Evolutionary conservation across 2,329 filamentous ascomycete genomes (phyloP).

Genomic region (Cladophialophora bantiana): DNA sequence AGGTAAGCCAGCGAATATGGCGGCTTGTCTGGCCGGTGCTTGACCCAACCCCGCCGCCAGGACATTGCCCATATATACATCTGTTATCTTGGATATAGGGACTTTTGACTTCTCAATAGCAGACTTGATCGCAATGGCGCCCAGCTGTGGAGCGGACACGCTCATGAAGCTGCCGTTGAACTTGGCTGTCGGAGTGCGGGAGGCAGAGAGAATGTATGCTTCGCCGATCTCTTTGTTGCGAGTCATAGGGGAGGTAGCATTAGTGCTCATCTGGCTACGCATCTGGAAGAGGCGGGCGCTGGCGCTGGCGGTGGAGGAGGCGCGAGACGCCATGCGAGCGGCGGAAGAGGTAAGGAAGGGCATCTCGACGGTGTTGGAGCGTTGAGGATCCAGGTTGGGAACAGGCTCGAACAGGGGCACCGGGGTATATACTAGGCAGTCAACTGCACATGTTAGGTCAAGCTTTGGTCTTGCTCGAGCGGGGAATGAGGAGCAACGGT

Average conservation of each 20-base stretch:
- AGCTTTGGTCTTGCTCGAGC: constrained; percentile 6
- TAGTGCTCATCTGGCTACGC: constrained; percentile 61
- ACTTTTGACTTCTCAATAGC: constrained; percentile 86
- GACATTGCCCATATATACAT: constrained; percentile 98
- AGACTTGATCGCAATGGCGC: constrained; percentile 88
- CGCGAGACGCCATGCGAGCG: constrained; percentile 31
- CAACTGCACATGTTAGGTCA: constrained; percentile 25
- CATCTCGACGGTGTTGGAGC: constrained; percentile 24
- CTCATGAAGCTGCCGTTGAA: constrained; percentile 90
- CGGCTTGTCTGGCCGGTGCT: constrained; percentile 87
- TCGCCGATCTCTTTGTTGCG: constrained; percentile 75
- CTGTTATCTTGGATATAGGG: constrained; percentile 78
- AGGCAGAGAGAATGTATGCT: constrained; percentile 90
- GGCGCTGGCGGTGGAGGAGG: constrained; percentile 35
- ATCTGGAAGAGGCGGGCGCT: constrained; percentile 56
- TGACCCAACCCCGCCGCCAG: constrained; percentile 84
- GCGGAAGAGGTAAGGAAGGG: constrained; percentile 29
- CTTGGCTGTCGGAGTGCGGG: constrained; percentile 88
- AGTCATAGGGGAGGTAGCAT: constrained; percentile 45
- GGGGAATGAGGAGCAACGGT: constrained; percentile 17
- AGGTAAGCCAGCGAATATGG: constrained; percentile 84
- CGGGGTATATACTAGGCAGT: background rate
- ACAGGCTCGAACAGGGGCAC: background rate
- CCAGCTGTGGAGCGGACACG: constrained; percentile 85
- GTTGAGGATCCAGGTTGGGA: constrained; percentile 26